phyloP scores from a whole-genome alignment of 148 eudicot genomes.

The Dianthus caryophyllus region DNA sequence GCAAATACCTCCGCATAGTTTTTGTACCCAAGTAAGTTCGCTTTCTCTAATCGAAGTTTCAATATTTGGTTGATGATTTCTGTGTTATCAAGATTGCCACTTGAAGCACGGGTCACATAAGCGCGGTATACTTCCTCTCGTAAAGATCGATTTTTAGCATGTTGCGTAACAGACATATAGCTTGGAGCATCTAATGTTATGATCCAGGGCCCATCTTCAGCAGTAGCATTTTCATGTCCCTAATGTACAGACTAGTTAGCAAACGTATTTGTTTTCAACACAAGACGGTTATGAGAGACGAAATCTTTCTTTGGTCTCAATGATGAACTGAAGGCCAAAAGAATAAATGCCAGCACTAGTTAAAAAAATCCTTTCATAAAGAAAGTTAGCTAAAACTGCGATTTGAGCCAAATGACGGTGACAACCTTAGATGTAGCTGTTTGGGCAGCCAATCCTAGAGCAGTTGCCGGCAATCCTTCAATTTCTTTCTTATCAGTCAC shows the following conservation, averaged over 20 bases:
- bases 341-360: background rate
- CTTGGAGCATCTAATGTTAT: constrained; percentile 96
- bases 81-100: constrained; percentile 90
- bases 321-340: background rate
- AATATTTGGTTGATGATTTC: constrained; percentile 75
- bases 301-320: background rate
- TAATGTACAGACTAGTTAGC: constrained; percentile 23
- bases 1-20: constrained; percentile 86
- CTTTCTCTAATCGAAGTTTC: constrained; percentile 84
- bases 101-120: constrained; percentile 85
- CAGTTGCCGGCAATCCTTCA: constrained; percentile 87
- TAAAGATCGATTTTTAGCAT: constrained; percentile 70
- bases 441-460: constrained; percentile 93
- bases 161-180: constrained; percentile 88
- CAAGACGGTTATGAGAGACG: background rate
- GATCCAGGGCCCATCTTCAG: constrained; percentile 94
- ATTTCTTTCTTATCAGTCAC: constrained; percentile 82
- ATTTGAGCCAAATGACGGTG: background rate
- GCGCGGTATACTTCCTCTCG: constrained; percentile 97
- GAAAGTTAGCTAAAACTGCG: constrained; percentile 5
- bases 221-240: constrained; percentile 96
- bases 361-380: background rate
- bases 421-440: constrained; percentile 87
- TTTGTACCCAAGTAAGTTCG: constrained; percentile 87
- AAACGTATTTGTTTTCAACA: background rate